Evolutionary conservation across 2,329 filamentous ascomycete species (phyloP), one percentile per base, ranked within the genome.

Genomic region (Botrytis elliptica): DNA sequence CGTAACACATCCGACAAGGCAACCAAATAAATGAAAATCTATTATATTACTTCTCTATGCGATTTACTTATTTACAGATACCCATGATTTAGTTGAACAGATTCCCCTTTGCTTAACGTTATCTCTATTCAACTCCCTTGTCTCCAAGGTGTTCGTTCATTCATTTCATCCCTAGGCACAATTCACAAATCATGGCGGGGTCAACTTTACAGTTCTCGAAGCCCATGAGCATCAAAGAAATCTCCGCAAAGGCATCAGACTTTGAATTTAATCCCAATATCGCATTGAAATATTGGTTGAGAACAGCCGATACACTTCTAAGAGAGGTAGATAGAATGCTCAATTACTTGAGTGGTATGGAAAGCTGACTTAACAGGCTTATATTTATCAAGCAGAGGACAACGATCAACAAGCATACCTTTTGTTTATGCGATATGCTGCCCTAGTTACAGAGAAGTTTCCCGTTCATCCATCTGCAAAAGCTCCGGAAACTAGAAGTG

Each of bases 391-490:
- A 79, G 88, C 88, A 60, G 95, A 98, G 82, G 91, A 92, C 79
- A 95, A 98, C 83, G 90, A 94, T 76, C 90, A 94, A 78, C 92
- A 96, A 80, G 93, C 95, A 7, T 99, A 97, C 82, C 88, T 98
- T 72, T 90, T 98, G 74, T 88, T 97, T n/a, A 93, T 96, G 81
- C 91, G 96, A 78, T 94, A 97, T 83, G 94, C 94, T 16, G 88
- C 91, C 71, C 89, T 99, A n/a, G 89, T 97, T 38, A 85, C 97
- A 42, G 88, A 93, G 10, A 88, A 92, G 71, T 86, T 99, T 14
- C 87, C 89, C 0, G 87, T 85, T 1, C 96, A 98, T 78, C 94
- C 95, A 1, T 90, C 96, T 73, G 89, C 89, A 64, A 91, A 88
- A 77, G 87, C 89, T 12, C 86, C 89, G 16, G 89, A 91, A 52